Conservation (phyloP, 257 asterid species). For the Prunella vulgaris region DNA sequence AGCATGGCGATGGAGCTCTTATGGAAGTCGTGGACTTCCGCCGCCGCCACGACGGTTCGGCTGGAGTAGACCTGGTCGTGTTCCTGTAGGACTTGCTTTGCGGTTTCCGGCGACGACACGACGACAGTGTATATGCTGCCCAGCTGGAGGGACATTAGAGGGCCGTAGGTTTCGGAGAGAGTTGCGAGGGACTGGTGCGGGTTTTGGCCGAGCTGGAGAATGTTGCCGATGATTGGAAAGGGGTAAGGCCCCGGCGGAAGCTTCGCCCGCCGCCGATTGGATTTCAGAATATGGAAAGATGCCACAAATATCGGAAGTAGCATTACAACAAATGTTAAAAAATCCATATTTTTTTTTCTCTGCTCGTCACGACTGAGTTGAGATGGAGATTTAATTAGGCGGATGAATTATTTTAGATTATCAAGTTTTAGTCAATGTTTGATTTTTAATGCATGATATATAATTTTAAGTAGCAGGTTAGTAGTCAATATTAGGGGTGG, state of each 20-base stretch:
- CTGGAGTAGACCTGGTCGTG: conserved; percentile 26
- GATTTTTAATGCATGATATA: too few relatives aligned
- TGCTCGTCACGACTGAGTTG: neutral
- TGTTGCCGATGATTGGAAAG: conserved; percentile 31
- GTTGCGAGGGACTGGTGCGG: conserved; percentile 27
- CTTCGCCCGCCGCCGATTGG: neutral
- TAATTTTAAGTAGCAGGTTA: too few relatives aligned
- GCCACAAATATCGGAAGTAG: neutral
- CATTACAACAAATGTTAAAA: neutral
- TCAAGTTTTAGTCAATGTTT: too few relatives aligned
- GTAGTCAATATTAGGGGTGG: too few relatives aligned
- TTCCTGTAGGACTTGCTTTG: conserved; percentile 23
- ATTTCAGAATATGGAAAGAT: neutral
- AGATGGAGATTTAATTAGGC: neutral
- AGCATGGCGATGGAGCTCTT: conserved; percentile 11
- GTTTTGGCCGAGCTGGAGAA: conserved; percentile 25
- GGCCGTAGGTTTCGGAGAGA: conserved; percentile 34
- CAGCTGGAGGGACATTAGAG: conserved; percentile 32
- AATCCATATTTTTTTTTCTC: neutral
- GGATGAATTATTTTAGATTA: too few relatives aligned
- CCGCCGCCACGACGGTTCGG: conserved; percentile 3
- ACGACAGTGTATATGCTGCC: conserved; percentile 23
- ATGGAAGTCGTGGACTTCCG: conserved; percentile 8
- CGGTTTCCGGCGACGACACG: conserved; percentile 24
- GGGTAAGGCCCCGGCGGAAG: conserved; percentile 33